Percentiles rank a stretch among this genome's conserved stretches.
Evolutionary conservation across 176 grass and related monocot genomes (phyloP).

Genomic region (Lolium rigidum): DNA sequence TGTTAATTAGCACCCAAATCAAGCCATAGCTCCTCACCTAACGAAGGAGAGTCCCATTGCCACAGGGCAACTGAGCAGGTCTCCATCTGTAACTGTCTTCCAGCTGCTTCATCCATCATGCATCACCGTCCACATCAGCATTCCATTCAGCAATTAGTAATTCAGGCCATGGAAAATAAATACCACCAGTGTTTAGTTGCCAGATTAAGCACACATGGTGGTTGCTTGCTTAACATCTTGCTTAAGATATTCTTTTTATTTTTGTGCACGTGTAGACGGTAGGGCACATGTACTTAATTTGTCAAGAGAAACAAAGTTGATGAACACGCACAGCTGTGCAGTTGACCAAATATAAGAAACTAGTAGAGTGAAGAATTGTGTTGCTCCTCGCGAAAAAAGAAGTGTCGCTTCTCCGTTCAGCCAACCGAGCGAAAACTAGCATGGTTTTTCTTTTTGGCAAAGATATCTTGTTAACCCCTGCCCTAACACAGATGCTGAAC

Average conservation of each 20-base stretch:
- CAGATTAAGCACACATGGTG: constrained; percentile 17
- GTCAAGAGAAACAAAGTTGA: constrained; percentile 19
- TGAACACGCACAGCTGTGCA: constrained; percentile 19
- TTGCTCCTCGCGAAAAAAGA: not conserved
- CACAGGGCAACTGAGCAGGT: constrained; percentile 8
- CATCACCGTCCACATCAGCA: constrained; percentile 32
- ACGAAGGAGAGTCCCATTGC: constrained; percentile 46
- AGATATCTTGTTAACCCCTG: not conserved
- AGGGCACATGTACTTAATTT: not conserved
- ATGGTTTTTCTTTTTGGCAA: not conserved
- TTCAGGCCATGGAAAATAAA: constrained; percentile 35
- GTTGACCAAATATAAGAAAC: constrained; percentile 41
- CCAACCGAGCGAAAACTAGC: constrained; percentile 6
- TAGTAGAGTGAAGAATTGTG: not conserved
- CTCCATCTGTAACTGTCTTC: constrained; percentile 33
- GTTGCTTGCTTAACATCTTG: constrained; percentile 40
- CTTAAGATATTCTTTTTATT: not conserved
- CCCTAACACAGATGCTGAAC: not conserved
- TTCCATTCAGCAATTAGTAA: constrained; percentile 37
- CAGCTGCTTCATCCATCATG: constrained; percentile 16
- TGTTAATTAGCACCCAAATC: constrained; percentile 21
- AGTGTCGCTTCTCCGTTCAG: constrained; percentile 27
- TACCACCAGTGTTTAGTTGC: not conserved
- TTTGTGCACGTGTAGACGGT: constrained; percentile 24
- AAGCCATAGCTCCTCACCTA: constrained; percentile 30